Evolutionary conservation across 2,329 filamentous ascomycete genomes (phyloP), one percentile per base, ranked within the genome.

Genomic region (Trichoderma sp.): DNA sequence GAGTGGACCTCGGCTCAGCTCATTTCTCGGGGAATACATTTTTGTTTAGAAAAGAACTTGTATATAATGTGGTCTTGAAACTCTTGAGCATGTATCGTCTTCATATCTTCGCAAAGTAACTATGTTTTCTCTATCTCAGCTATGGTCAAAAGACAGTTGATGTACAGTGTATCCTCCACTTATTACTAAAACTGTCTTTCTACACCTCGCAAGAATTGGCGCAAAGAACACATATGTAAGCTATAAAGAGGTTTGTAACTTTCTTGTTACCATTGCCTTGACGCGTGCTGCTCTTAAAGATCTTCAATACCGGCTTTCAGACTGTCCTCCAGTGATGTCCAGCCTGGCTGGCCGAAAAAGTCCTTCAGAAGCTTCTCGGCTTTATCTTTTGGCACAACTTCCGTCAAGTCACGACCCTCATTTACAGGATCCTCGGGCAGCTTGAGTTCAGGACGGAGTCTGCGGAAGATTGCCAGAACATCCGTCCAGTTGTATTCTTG

Each of bases 401-500:
- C 43, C 1, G 43, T 52, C 8, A 34, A 52, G 18, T 63, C 59
- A 16, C 59, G 59, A 14, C 24, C 43, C 28, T 63, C 59, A 14
- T 63, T 37, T n/a, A 37, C 28, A 7, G 59, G 59, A 16, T 10
- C 11, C 2, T 52, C 21, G n/a, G 32, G 43, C 1, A 63, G 26
- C 18, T 49, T 14, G 5, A 51, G 11, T 7, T 37, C 28, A 6
- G 59, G 59, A 3, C 59, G 59, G 13, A 63, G 11, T 52, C 37
- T 63, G 14, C 28, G 28, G 30, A 63, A 52, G 16, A 63, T 63
- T 13, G n/a, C 13, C 2, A 63, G 24, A 21, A 63, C 21, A 4
- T 66, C 63, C 3, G 63, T 66, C 63, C 63, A 76, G 30, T 72
- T 76, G 43, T 69, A 74, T 11, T 66, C 37, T 1, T 68, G 32